Evolutionary conservation across 1,139 yeast species (phyloP), one percentile per base, ranked within the genome.

Genomic region (Pichia sorboxylosa): DNA sequence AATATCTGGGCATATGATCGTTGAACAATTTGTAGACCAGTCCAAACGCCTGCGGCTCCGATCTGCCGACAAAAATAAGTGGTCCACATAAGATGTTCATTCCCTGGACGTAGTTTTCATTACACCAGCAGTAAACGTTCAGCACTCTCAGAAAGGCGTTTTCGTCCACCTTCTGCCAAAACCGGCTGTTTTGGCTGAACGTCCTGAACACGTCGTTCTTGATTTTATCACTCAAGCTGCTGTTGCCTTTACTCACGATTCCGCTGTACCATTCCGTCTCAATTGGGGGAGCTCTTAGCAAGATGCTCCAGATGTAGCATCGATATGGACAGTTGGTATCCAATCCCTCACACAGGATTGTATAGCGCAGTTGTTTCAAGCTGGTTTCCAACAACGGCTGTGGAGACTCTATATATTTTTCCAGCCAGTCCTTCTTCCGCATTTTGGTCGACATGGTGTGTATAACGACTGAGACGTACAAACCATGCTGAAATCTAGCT

Each of bases 61-160:
- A 72, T 34, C 78, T 74, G 45, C 81, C 69, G 2, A 80, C 67
- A 51, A 73, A 85, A 15, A 85, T 68, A 37, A 85, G 71, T 1
- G 96, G 96, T 0, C 94, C 96, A 24, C 81, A 68, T 23, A 85
- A 54, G 2, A 85, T 90, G 51, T 87, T 87, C 76, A 87, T 73
- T 2, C 96, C 96, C 51, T 85, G 96, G 10, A 85, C 95, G 51
- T 85, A 85, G 5, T 20, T 26, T 13, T 37, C 35, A 10, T 32
- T 21, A 26, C 38, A 36, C 43, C 43, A 66, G 1, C 93, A 93
- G 47, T 74, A 67, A n/a, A 81, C 73, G 26, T 83, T 78, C 25
- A 85, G 62, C 3, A 84, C 61, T 27, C 96, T 57, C 14, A 79
- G 67, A 31, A 85, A 58, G 3, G 82, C 59, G 5, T 70, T 72